Conservation (phyloP, 2,329 filamentous ascomycete species). For the Xylariales sp. region DNA sequence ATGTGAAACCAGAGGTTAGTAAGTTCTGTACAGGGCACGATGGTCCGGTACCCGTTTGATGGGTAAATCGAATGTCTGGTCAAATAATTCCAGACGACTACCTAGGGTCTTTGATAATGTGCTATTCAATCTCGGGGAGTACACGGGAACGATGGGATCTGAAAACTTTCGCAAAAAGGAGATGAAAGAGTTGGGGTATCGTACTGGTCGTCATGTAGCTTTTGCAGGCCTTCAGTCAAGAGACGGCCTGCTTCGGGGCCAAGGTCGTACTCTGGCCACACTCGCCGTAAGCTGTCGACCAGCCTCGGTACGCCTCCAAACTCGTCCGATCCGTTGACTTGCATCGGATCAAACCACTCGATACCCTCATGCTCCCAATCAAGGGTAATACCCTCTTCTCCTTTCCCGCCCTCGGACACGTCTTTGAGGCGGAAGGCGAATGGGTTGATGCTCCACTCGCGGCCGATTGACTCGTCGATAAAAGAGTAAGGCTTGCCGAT, state of each 20-base stretch:
- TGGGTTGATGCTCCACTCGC: slow-evolving; percentile 72
- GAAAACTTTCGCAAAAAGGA: background rate
- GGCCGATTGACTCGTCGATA: slow-evolving; percentile 61
- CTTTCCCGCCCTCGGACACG: slow-evolving; percentile 50
- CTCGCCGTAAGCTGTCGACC: slow-evolving; percentile 66
- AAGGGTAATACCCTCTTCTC: slow-evolving; percentile 61
- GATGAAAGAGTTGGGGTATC: background rate
- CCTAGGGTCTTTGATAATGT: no score
- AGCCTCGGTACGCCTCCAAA: slow-evolving; percentile 68
- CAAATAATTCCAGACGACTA: no score
- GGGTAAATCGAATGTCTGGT: no score
- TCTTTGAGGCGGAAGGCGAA: slow-evolving; percentile 68
- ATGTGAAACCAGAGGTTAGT: slow-evolving; percentile 9
- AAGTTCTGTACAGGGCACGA: background rate
- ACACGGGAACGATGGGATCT: no score
- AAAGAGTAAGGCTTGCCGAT: slow-evolving; percentile 70
- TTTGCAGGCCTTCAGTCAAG: slow-evolving; percentile 60
- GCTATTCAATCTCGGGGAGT: no score
- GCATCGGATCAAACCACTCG: slow-evolving; percentile 66
- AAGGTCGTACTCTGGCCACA: slow-evolving; percentile 68
- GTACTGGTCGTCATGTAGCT: slow-evolving; percentile 64
- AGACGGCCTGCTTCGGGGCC: slow-evolving; percentile 57
- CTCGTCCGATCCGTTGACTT: slow-evolving; percentile 58
- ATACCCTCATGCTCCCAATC: slow-evolving; percentile 73
- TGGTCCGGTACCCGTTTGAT: no score